Evolutionary conservation across 208 protist species (phyloP), one percentile per base, ranked within the genome.

Genomic region (Naegleria gruberi): DNA sequence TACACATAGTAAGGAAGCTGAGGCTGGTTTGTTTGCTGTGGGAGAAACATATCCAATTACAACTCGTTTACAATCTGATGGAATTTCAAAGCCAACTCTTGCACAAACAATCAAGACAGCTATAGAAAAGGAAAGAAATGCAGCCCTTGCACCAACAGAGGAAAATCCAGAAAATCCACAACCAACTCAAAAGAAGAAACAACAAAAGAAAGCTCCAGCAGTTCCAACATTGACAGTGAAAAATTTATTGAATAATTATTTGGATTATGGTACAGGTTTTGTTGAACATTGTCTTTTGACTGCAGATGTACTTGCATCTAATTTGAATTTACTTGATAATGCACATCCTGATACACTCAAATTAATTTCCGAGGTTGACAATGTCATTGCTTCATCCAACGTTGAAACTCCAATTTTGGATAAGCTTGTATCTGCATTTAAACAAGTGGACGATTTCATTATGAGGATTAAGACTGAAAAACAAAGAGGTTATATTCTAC

Each of bases 1-100:
- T 81, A 96, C 96, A 30, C 96, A 98, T 91, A 95, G 94, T 84
- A 94, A 96, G 74, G 95, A 98, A 55, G 90, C 90, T 41, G 95
- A 96, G 45, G 37, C 74, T 40, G 43, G 89, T 30, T 91, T 91
- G 34, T 90, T 96, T 77, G 92, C 91, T 44, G 96, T 98, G 43
- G 90, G 93, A 30, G 93, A 94, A 82, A 85, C 89, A 12, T 98
- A 98, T 89, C 96, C 93, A 37, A 30, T 90, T 0, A 40, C 8
- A 85, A 77, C 73, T 15, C 83, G 15, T 65, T 89, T 43, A 45
- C 91, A 90, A 43, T 87, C 91, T 82, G n/a, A 34, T 10, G 15
- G 81, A 34, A 93, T 92, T 34, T 44, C 91, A 37, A 57, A 55
- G n/a, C 44, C 74, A 30, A 46, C 6, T 19, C n/a, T 86, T 37